Base-by-base conservation (phyloP, 2,329 filamentous ascomycete species). In the Aureobasidium sp. region DNA sequence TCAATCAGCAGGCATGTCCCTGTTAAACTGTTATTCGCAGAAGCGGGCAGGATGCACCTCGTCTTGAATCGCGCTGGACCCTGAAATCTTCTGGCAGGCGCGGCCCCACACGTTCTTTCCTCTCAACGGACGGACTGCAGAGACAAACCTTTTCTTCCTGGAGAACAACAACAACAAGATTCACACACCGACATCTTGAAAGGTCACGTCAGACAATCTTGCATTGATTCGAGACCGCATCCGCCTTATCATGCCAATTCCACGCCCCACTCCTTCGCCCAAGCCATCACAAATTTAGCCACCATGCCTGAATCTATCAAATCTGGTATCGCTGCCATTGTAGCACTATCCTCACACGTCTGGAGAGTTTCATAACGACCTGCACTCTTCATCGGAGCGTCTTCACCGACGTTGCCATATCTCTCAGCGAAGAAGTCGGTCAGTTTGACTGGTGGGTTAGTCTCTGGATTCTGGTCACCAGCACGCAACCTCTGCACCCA, bases 381-480 rank as follows among this genome's bases (percentile, higher is more conserved):
- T 29, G 60, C 60, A 29, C 50, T 62, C 9, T 66, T 66, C 15
- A 57, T 54, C 27, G 65, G 56, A 22, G 60, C 60, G 12, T 62
- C 44, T 2, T 57, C 63, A n/a, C 24, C 37, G 11, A 40, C 44
- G 49, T 57, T 57, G 11, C 64, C 69, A 57, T 72, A 72, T 63
- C 71, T 72, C 19, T 64, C 54, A 15, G 62, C 64, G 56, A 69
- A 72, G 62, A 72, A 72, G 15, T 71, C 71, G 2, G 70, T 39
- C 31, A 73, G 58, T 63, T 72, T 72, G 45, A 72, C 68, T 9
- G 68, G 68, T 19, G 71, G 70, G 52, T 71, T 73, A 54, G 60
- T 65, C 24, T 58, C 63, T n/a, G 70, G 67, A 62, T 72, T 67
- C 19, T 61, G 62, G 12, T 70, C 66, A 22, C 65, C 67, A 6